phyloP scores from a whole-genome alignment of 169 alveolate species.

The Plasmodium gaboni region DNA sequence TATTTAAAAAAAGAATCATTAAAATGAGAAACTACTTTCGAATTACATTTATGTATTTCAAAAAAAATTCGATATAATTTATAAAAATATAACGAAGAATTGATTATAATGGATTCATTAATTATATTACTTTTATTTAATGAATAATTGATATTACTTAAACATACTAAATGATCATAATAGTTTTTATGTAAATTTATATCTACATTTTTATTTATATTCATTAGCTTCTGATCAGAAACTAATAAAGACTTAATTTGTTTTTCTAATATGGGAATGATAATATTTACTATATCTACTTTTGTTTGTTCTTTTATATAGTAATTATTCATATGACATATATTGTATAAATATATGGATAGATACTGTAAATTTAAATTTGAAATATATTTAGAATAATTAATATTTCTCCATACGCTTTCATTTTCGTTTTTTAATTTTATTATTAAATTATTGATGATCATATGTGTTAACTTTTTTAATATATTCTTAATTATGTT shows the following conservation, averaged over 20 bases:
- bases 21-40: not conserved
- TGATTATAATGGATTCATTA: conserved; percentile 27
- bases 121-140: conserved; percentile 54
- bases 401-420: not conserved
- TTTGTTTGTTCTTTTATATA: conserved; percentile 22
- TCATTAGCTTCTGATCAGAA: conserved; percentile 18
- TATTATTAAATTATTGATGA: conserved; percentile 23
- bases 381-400: conserved; percentile 13
- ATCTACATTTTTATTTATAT: conserved; percentile 18
- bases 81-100: conserved; percentile 39
- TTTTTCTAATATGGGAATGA: conserved; percentile 29
- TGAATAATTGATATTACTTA: conserved; percentile 71
- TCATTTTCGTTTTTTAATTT: conserved; percentile 30
- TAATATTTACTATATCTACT: not conserved
- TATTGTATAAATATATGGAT: conserved; percentile 48
- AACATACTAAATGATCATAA: conserved; percentile 47
- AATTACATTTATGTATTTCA: conserved; percentile 9
- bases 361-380: conserved; percentile 49
- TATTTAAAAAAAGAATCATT: conserved; percentile 16
- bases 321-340: conserved; percentile 13
- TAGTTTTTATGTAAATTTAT: conserved; percentile 16
- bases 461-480: conserved; percentile 35
- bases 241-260: conserved; percentile 14
- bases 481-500: conserved; percentile 6
- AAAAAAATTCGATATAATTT: conserved; percentile 41